These are phyloP conservation scores for Gaeumannomyces tritici DNA, from an alignment of 2,329 filamentous ascomycete genomes.

Conservation along the genomic window DNA sequence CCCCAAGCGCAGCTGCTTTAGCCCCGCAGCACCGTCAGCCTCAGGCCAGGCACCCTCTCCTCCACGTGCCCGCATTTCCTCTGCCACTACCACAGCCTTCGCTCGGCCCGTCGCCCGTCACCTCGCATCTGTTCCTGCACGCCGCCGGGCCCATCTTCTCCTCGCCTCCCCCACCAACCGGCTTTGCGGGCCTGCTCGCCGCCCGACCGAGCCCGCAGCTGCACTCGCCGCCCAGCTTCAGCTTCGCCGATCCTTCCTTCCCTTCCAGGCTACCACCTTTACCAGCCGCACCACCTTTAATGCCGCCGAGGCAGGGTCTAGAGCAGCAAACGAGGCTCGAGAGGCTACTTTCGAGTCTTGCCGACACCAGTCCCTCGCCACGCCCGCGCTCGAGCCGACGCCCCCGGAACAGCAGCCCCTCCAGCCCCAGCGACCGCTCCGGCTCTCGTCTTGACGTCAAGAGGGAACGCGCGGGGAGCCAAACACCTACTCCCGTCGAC, in stretches of 20 bases:
- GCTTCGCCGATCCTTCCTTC: background rate
- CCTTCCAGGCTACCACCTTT: background rate
- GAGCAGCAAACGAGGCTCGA: background rate
- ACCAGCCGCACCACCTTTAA: background rate
- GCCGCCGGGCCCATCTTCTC: background rate
- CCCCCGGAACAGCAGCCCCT: background rate
- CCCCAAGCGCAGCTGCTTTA: background rate
- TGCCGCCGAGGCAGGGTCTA: background rate
- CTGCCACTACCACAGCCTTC: background rate
- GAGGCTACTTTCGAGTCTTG: background rate
- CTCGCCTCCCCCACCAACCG: background rate
- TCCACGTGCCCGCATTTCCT: background rate
- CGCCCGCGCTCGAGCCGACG: background rate
- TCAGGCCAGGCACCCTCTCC: background rate
- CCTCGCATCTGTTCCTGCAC: background rate
- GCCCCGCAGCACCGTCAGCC: background rate
- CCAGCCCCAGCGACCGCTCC: background rate
- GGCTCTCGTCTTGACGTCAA: background rate
- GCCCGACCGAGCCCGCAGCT: too few relatives aligned
- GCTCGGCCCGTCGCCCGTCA: background rate
- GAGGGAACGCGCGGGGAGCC: background rate
- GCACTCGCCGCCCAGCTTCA: too few relatives aligned
- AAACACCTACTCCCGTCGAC: background rate
- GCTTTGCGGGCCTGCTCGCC: background rate
- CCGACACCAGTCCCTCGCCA: background rate